A percentile compares a stretch with the other conserved stretches of the same genome.
Conservation (phyloP, 2,329 filamentous ascomycete genomes). For the Hymenoscyphus albidus region DNA sequence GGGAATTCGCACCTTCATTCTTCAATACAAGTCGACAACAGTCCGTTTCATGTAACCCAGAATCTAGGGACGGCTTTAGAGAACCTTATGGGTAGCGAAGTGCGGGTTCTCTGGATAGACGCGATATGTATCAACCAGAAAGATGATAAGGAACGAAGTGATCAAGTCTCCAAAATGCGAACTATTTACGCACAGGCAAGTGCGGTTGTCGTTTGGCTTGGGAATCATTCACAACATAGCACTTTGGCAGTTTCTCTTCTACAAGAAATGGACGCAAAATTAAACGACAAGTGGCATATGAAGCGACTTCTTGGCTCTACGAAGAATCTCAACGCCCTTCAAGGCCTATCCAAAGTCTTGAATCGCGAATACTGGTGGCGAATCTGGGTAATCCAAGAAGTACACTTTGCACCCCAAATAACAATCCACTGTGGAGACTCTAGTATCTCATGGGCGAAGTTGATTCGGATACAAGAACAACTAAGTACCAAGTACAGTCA, state of each 20-base stretch:
- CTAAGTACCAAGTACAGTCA: not conserved
- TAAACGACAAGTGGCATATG: not conserved
- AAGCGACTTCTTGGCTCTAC: not conserved
- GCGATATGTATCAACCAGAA: constrained; percentile 34
- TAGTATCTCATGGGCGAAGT: not conserved
- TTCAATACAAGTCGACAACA: not conserved
- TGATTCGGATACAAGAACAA: not conserved
- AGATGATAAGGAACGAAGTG: constrained; percentile 37
- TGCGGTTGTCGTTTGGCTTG: constrained; percentile 10
- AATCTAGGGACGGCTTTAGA: constrained; percentile 13
- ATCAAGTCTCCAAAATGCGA: constrained; percentile 17
- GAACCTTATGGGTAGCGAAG: constrained; percentile 3
- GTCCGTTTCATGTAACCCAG: not conserved
- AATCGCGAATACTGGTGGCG: constrained; percentile 7
- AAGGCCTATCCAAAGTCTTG: not conserved
- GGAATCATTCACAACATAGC: not conserved
- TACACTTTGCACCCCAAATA: constrained; percentile 1
- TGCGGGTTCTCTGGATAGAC: constrained; percentile 13
- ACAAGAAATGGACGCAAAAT: not conserved
- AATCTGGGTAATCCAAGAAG: constrained; percentile 7
- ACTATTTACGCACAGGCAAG: constrained; percentile 14
- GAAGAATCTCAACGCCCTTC: not conserved
- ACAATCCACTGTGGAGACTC: not conserved
- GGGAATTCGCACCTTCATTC: not conserved
- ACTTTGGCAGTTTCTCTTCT: not conserved